phyloP scores from a whole-genome alignment of 164 flowering plant genomes.

The Buxus sempervirens region DNA sequence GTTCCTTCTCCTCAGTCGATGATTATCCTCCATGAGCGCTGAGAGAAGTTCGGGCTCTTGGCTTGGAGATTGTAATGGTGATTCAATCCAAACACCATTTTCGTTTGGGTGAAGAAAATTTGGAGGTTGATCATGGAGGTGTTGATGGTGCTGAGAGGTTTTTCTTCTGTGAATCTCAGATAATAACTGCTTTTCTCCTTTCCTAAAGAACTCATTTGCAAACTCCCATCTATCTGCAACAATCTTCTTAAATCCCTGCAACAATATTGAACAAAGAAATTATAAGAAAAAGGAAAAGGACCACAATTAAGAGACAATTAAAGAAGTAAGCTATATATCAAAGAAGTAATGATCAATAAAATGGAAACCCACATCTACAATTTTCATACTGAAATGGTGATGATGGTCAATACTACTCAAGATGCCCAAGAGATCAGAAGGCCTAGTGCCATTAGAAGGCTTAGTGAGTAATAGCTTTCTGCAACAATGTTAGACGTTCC shows the following conservation, averaged over 20 bases:
- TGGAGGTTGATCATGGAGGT: conserved; percentile 14
- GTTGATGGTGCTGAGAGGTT: conserved; percentile 28
- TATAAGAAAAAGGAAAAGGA: not conserved
- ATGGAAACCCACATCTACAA: not conserved
- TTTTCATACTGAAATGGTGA: not conserved
- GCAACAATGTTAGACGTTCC: not conserved
- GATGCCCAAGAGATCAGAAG: not conserved
- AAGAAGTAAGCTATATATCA: too few relatives aligned
- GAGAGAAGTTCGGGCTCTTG: conserved; percentile 24
- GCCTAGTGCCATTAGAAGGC: not conserved
- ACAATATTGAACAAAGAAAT: not conserved
- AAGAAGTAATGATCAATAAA: not conserved
- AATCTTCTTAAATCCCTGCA: conserved; percentile 55
- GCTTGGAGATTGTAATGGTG: conserved; percentile 20
- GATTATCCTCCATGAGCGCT: conserved; percentile 44
- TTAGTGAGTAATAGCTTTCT: not conserved
- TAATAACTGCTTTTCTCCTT: conserved; percentile 46
- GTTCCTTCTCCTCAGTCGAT: conserved; percentile 41
- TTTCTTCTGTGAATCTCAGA: conserved; percentile 55
- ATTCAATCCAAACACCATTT: conserved; percentile 16
- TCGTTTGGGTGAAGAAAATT: conserved; percentile 22
- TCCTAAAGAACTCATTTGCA: conserved; percentile 51
- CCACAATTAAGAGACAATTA: too few relatives aligned
- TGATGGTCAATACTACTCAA: not conserved
- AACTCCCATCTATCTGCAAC: conserved; percentile 66